Evolutionary conservation across 2,329 filamentous ascomycete species (phyloP), one percentile per base, ranked within the genome.

Genomic region (Pseudogymnoascus sp.): DNA sequence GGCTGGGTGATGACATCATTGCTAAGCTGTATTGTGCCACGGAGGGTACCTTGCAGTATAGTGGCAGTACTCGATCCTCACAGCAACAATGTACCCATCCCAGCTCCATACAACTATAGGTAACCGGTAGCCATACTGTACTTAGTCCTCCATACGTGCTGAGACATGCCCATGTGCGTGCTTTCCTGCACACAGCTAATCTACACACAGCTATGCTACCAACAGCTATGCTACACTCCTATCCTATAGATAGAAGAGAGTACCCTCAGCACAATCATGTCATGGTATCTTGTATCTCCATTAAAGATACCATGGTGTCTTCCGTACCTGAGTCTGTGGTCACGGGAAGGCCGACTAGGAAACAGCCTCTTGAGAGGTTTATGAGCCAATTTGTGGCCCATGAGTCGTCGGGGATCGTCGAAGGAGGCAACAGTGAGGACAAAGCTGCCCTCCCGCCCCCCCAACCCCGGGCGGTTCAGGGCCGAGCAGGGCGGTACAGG

Each of bases 131-230:
- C n/a, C n/a, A n/a, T n/a, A n/a, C n/a, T n/a, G n/a, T n/a, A n/a
- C 13, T 35, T 35, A 40, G 36, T 21, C n/a, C 44, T 47, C 11
- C n/a, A 57, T 57, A 19, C 26, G 50, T 57, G 50, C 50, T 57
- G 28, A 57, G 50, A 57, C 50, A 57, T 33, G 50, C 19, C 26
- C 28, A 57, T 57, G 50, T 57, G 50, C 50, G 50, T 57, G 26
- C n/a, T 31, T 19, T 33, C 13, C 19, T 26, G n/a, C n/a, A 36
- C 11, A 15, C 31, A 33, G 31, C 10, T 35, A 33, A 9, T 31
- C 28, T 31, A 31, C 7, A 26, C 26, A 26, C 26, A 26, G 26
- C 26, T 26, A 26, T 26, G 1, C 26, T 28, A 28, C 26, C 7
- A 6, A 28, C 4, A 28, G 26, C 26, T 28, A 9, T 8, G 26